Conservation (phyloP, 495 filamentous ascomycete species). For the Penicillium herquei region DNA sequence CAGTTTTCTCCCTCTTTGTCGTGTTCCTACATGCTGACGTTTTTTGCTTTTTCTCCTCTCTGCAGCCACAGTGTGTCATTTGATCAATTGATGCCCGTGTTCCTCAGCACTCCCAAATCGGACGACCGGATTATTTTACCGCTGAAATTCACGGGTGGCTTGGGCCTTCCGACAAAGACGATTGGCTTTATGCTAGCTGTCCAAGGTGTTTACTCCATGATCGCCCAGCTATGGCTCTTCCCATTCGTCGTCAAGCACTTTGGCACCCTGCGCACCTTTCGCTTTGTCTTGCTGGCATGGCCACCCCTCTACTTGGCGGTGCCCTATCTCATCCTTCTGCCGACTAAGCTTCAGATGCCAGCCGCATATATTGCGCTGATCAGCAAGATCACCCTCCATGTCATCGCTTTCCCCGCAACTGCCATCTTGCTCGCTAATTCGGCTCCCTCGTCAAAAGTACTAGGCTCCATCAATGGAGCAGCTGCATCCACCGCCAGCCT, state of each 20-base stretch:
- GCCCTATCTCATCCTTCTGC: constrained; percentile 86
- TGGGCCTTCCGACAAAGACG: constrained; percentile 73
- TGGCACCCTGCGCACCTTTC: constrained; percentile 76
- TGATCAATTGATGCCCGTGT: constrained; percentile 89
- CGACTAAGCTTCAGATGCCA: constrained; percentile 62
- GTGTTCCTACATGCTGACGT: constrained; percentile 7
- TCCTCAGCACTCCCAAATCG: constrained; percentile 74
- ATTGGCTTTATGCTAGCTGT: constrained; percentile 85
- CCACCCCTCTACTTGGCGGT: constrained; percentile 85
- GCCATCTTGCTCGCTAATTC: constrained; percentile 83
- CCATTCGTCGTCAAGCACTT: constrained; percentile 69
- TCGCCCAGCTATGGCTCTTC: constrained; percentile 78
- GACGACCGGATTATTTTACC: constrained; percentile 59
- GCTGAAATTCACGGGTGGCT: constrained; percentile 86
- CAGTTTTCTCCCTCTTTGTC: no score
- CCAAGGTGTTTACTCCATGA: constrained; percentile 88
- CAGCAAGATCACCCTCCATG: constrained; percentile 85
- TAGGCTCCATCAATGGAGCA: constrained; percentile 91
- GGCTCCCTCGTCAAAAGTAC: constrained; percentile 71
- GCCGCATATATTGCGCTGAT: constrained; percentile 74
- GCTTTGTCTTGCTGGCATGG: constrained; percentile 74
- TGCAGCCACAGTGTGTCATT: constrained; percentile 87
- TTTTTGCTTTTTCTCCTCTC: constrained; percentile 9
- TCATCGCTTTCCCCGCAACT: constrained; percentile 82
- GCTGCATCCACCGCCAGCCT: constrained; percentile 87